Percentiles rank a stretch among this genome's conserved stretches.
These are phyloP conservation scores for Hyphodiscus hymeniophilus DNA, from an alignment of 495 filamentous ascomycete species.

Conservation along the genomic window DNA sequence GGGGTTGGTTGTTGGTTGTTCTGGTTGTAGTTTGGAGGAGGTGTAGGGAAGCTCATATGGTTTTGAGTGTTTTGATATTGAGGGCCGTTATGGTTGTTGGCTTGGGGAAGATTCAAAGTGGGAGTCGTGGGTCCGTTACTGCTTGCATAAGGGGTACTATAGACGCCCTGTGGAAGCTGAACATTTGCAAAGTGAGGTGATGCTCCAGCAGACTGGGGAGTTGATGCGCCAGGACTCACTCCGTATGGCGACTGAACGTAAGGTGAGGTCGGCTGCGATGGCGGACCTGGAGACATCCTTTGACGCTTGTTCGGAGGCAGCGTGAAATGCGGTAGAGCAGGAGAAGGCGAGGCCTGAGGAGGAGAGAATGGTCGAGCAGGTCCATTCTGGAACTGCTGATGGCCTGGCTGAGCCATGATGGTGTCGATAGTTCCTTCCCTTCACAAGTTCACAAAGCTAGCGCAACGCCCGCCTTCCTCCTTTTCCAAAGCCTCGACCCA, in stretches of 20 bases:
- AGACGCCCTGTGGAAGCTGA: slow-evolving; percentile 17
- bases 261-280: slow-evolving; percentile 39
- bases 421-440: slow-evolving; percentile 7
- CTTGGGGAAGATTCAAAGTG: slow-evolving; percentile 13
- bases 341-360: slow-evolving; percentile 45
- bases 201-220: slow-evolving; percentile 20
- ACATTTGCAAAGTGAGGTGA: slow-evolving; percentile 21
- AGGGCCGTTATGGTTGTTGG: slow-evolving; percentile 2
- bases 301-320: slow-evolving; percentile 48
- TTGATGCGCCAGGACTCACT: slow-evolving; percentile 36
- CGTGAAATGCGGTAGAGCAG: slow-evolving; percentile 25
- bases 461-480: slow-evolving; percentile 31
- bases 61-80: slow-evolving; percentile 5
- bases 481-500: slow-evolving; percentile 13
- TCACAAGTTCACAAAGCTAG: slow-evolving; percentile 21
- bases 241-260: slow-evolving; percentile 39
- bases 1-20: slow-evolving; percentile 22
- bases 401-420: slow-evolving; percentile 63
- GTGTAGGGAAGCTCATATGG: slow-evolving; percentile 1
- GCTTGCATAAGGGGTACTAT: slow-evolving; percentile 24
- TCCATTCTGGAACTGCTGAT: slow-evolving; percentile 43
- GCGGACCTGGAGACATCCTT: slow-evolving; percentile 58
- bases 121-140: slow-evolving; percentile 14
- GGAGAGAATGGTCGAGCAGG: slow-evolving; percentile 43
- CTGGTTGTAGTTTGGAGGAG: slow-evolving; percentile 20